phyloP scores from a whole-genome alignment of 2,329 filamentous ascomycete species.

The Colletotrichum nymphaeae region DNA sequence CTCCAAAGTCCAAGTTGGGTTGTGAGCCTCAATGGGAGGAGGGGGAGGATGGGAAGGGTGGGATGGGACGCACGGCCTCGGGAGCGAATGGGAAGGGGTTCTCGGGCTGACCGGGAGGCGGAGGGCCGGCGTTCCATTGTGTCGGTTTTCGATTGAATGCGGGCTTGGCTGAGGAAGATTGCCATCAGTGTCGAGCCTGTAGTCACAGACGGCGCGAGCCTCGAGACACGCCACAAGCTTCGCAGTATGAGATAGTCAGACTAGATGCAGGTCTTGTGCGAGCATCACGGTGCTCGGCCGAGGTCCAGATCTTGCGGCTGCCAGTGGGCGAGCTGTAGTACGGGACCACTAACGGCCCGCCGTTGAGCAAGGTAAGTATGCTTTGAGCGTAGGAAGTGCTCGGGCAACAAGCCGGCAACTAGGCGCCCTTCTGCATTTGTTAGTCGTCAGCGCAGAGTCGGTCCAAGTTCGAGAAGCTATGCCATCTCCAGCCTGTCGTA shows the following conservation, averaged over 20 bases:
- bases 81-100: slow-evolving; percentile 9
- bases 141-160: slow-evolving; percentile 21
- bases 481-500: too few species aligned
- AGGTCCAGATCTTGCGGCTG: not conserved
- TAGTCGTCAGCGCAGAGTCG: too few species aligned
- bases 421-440: too few species aligned
- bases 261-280: too few species aligned
- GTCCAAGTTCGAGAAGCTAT: too few species aligned
- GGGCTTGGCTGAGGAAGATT: not conserved
- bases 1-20: not conserved
- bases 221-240: not conserved
- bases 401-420: too few species aligned
- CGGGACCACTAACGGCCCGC: too few species aligned
- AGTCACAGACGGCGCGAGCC: slow-evolving; percentile 8
- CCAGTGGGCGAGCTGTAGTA: too few species aligned
- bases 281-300: not conserved
- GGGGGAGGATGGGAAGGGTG: not conserved
- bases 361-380: too few species aligned
- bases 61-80: not conserved
- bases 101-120: slow-evolving; percentile 27
- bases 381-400: too few species aligned
- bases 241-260: not conserved
- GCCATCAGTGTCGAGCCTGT: not conserved
- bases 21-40: not conserved
- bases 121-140: slow-evolving; percentile 4